These are phyloP conservation scores for Spinacia oleracea DNA, from an alignment of 179 eudicot species.

Conservation along the genomic window DNA sequence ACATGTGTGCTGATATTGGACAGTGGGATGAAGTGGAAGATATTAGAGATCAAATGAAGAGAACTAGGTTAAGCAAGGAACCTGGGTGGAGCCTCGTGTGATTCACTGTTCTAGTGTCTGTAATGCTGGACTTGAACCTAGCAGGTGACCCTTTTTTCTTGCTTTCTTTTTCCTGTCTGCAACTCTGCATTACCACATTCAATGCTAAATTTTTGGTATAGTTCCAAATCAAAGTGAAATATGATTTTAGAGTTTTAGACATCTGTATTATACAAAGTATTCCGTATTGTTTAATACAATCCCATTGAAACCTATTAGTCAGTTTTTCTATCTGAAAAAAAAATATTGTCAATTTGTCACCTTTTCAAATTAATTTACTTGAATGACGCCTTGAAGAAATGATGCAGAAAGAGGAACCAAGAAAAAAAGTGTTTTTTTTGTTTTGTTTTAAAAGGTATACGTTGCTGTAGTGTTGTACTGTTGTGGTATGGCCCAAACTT, in stretches of 20 bases:
- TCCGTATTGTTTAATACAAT: too few relatives aligned
- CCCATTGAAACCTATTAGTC: too few relatives aligned
- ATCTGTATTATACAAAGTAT: not conserved
- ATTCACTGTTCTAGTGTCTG: slow-evolving; percentile 1
- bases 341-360: not conserved
- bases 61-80: slow-evolving; percentile 58
- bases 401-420: not conserved
- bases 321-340: not conserved
- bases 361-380: not conserved
- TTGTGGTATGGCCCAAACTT: not conserved
- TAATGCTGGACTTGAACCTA: not conserved
- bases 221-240: too few relatives aligned
- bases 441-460: not conserved
- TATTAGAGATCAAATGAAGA: slow-evolving; percentile 57
- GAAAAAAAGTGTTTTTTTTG: too few relatives aligned
- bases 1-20: slow-evolving; percentile 73
- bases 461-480: too few relatives aligned
- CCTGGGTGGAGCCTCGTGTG: slow-evolving; percentile 79
- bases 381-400: not conserved
- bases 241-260: not conserved
- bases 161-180: not conserved
- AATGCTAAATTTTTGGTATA: too few relatives aligned
- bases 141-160: not conserved
- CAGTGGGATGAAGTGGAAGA: slow-evolving; percentile 71
- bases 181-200: too few relatives aligned